These are phyloP conservation scores for Cyphellophora attinorum DNA, from an alignment of 2,329 filamentous ascomycete species.

Conservation along the genomic window DNA sequence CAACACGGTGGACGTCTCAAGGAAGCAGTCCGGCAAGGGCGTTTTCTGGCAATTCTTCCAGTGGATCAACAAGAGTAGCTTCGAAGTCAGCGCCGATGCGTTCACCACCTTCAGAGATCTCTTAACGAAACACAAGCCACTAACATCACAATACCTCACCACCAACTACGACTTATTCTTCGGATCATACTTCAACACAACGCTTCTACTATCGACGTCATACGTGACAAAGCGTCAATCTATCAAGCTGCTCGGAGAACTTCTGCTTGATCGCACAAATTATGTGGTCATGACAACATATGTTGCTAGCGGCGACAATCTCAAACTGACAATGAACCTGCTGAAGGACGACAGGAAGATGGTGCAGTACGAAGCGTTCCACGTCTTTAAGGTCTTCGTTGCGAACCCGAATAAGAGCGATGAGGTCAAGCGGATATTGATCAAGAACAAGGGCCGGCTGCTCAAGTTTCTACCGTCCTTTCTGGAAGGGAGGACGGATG, in stretches of 20 bases:
- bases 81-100: conserved; percentile 93
- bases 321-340: conserved; percentile 98
- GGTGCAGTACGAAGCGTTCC: conserved; percentile 98
- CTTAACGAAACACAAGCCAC: conserved; percentile 82
- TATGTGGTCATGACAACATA: conserved; percentile 98
- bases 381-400: conserved; percentile 99
- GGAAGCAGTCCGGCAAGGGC: conserved; percentile 66
- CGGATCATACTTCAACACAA: conserved; percentile 57
- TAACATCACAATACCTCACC: conserved; percentile 78
- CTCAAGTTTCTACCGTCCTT: conserved; percentile 84
- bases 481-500: conserved; percentile 86
- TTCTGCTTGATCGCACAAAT: conserved; percentile 87
- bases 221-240: conserved; percentile 98
- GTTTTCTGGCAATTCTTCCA: conserved; percentile 96
- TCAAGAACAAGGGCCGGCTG: conserved; percentile 91
- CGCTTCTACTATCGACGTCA: conserved; percentile 80
- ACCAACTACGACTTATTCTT: conserved; percentile 95
- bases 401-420: conserved; percentile 98
- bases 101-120: conserved; percentile 96
- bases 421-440: conserved; percentile 85
- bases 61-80: conserved; percentile 94
- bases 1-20: conserved; percentile 64
- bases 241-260: conserved; percentile 92
- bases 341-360: conserved; percentile 92
- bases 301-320: conserved; percentile 86